Percentiles rank a stretch among this genome's conserved stretches.
phyloP scores from a whole-genome alignment of 2,329 filamentous ascomycete genomes.

The Diaporthe sp. region DNA sequence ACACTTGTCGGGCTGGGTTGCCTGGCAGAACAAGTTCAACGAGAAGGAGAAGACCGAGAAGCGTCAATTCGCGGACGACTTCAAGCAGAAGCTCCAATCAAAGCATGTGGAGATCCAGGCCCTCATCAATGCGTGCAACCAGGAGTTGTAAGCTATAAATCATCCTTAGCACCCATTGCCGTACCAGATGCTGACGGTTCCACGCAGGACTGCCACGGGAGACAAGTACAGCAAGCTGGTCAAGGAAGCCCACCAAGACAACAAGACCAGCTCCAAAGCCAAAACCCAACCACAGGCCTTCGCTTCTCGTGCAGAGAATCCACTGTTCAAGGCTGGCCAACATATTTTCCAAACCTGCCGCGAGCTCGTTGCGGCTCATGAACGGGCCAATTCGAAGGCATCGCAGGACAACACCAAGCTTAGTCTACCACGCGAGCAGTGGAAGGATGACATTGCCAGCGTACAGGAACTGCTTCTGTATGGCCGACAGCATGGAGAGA shows the following conservation, averaged over 20 bases:
- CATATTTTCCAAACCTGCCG: conserved; percentile 44
- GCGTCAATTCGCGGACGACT: conserved; percentile 43
- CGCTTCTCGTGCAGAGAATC: conserved; percentile 37
- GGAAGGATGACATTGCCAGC: conserved; percentile 52
- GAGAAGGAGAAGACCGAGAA: conserved; percentile 45
- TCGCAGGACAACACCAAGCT: conserved; percentile 42
- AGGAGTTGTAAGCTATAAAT: conserved; percentile 48
- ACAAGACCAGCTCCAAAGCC: not conserved
- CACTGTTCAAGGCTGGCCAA: conserved; percentile 46
- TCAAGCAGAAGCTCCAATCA: conserved; percentile 35
- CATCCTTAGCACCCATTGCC: not conserved
- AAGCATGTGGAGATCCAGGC: conserved; percentile 42
- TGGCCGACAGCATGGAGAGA: conserved; percentile 51
- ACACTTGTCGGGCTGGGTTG: conserved; percentile 34
- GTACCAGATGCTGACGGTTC: not conserved
- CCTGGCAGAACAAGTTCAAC: conserved; percentile 41
- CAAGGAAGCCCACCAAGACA: conserved; percentile 5
- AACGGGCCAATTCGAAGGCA: conserved; percentile 47
- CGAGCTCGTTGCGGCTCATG: conserved; percentile 49
- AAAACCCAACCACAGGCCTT: not conserved
- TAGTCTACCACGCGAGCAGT: conserved; percentile 47
- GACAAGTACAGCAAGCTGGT: conserved; percentile 35
- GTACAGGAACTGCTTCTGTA: conserved; percentile 50
- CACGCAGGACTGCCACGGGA: conserved; percentile 16
- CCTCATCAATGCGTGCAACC: conserved; percentile 46